A percentile compares a stretch with the other conserved stretches of the same genome.
Evolutionary conservation across 2,329 filamentous ascomycete species (phyloP).

Genomic region (Fusarium mundagurra): DNA sequence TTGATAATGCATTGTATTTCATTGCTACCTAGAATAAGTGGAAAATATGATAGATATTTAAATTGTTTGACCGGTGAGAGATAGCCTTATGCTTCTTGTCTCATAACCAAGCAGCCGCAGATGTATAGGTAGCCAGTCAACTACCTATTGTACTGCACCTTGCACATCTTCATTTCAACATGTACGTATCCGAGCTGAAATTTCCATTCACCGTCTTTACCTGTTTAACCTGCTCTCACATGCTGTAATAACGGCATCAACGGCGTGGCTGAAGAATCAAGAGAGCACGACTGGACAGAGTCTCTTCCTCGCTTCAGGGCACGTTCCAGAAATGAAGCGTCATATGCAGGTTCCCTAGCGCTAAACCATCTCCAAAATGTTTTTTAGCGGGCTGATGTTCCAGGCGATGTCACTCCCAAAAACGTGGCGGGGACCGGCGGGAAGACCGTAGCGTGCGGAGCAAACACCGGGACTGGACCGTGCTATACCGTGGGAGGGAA

Average conservation of each 20-base stretch:
- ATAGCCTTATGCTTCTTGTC: constrained; percentile 14
- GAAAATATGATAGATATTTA: background rate
- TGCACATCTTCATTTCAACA: background rate
- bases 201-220: background rate
- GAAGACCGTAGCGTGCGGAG: constrained; percentile 6
- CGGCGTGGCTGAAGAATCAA: constrained; percentile 14
- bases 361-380: constrained; percentile 19
- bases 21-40: background rate
- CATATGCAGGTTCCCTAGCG: constrained; percentile 20
- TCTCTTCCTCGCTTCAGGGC: background rate
- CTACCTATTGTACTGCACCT: background rate
- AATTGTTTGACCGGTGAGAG: background rate
- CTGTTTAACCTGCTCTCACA: background rate
- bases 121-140: background rate
- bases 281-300: background rate
- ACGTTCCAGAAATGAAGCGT: constrained; percentile 25
- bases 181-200: constrained; percentile 18
- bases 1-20: background rate
- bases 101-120: background rate
- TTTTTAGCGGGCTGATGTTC: constrained; percentile 28
- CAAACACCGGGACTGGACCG: constrained; percentile 17
- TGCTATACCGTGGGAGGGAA: background rate
- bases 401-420: constrained; percentile 12
- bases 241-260: background rate
- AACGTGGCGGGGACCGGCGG: background rate